phyloP scores from a whole-genome alignment of 2,329 filamentous ascomycete genomes.

The Aspergillus sp. region DNA sequence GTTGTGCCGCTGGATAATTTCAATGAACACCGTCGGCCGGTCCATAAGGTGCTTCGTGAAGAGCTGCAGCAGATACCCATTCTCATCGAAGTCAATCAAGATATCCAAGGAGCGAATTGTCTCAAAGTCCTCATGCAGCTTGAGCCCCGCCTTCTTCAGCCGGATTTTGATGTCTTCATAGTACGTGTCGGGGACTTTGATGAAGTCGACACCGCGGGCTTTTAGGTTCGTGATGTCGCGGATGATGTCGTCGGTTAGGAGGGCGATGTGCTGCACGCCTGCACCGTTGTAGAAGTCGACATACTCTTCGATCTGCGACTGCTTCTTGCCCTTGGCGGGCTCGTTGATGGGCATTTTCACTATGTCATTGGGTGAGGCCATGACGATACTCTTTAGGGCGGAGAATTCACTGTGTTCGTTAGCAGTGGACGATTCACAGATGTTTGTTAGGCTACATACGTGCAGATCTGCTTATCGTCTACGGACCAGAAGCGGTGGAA shows the following conservation, averaged over 20 bases:
- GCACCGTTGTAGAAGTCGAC: slow-evolving; percentile 87
- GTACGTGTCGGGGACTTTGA: slow-evolving; percentile 84
- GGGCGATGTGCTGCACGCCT: slow-evolving; percentile 91
- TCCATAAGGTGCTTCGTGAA: slow-evolving; percentile 92
- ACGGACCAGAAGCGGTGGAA: slow-evolving; percentile 99
- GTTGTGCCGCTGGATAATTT: slow-evolving; percentile 91
- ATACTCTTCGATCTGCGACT: slow-evolving; percentile 92
- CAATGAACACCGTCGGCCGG: slow-evolving; percentile 91
- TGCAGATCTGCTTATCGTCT: slow-evolving; percentile 90
- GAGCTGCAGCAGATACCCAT: slow-evolving; percentile 76
- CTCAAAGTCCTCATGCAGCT: slow-evolving; percentile 78
- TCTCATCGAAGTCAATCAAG: slow-evolving; percentile 93
- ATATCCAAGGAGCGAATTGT: slow-evolving; percentile 79
- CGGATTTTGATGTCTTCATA: slow-evolving; percentile 77
- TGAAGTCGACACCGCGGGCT: slow-evolving; percentile 90
- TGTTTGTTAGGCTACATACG: slow-evolving; percentile 33
- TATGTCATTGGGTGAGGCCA: slow-evolving; percentile 80
- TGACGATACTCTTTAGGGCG: slow-evolving; percentile 85
- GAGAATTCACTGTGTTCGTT: slow-evolving; percentile 69
- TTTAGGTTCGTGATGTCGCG: slow-evolving; percentile 75
- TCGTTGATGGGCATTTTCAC: slow-evolving; percentile 99
- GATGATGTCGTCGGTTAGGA: slow-evolving; percentile 82
- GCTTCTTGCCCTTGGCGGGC: slow-evolving; percentile 85
- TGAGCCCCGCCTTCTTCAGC: slow-evolving; percentile 65
- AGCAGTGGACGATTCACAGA: background rate